Evolutionary conservation across 306 rosid genomes (phyloP).

Genomic region (Trifolium repens): DNA sequence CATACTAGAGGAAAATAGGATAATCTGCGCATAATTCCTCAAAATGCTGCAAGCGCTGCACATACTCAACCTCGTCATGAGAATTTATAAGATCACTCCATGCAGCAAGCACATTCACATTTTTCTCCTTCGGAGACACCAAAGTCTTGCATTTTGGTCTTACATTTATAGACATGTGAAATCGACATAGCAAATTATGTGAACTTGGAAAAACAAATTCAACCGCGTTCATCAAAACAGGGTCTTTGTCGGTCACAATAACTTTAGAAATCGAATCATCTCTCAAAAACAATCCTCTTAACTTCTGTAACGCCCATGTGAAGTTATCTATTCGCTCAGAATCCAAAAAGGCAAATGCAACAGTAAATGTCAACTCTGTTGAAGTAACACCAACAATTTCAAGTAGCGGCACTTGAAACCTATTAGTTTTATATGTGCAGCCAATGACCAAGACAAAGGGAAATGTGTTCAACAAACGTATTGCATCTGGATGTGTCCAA

Average conservation of each 20-base stretch:
- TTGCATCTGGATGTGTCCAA: neutral
- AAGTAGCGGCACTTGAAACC: neutral
- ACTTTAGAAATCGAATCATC: neutral
- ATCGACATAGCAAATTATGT: neutral
- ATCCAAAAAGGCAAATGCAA: neutral
- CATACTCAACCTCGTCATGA: neutral
- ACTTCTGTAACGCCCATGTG: neutral
- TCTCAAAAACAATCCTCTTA: neutral
- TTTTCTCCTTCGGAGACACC: neutral
- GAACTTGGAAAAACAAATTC: neutral
- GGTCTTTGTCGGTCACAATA: neutral
- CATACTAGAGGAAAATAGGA: neutral
- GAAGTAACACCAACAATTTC: conserved; percentile 12
- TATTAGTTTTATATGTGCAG: neutral
- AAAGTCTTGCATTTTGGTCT: neutral
- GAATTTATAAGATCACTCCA: conserved; percentile 12
- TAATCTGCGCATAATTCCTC: neutral
- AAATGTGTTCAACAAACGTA: neutral
- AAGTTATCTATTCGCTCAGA: neutral
- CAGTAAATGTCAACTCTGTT: neutral
- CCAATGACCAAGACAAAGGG: neutral
- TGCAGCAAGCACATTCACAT: neutral
- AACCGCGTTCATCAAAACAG: neutral
- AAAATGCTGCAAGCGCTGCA: neutral
- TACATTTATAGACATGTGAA: neutral